Evolutionary conservation across 2,329 filamentous ascomycete species (phyloP).

Genomic region (Apiospora koreana): DNA sequence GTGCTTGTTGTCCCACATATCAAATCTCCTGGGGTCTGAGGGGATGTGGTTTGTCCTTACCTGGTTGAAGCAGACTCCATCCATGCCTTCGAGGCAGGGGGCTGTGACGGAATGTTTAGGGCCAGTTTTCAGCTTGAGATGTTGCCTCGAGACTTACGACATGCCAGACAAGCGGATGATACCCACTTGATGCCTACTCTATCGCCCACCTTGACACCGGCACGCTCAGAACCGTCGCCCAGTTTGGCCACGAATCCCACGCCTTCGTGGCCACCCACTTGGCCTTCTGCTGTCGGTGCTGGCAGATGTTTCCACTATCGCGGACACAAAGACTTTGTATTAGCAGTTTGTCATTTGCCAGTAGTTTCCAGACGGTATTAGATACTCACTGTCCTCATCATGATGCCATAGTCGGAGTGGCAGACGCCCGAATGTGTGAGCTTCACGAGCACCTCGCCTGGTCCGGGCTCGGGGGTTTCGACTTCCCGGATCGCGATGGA

Average conservation of each 20-base stretch:
- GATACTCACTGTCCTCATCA: conserved; percentile 10
- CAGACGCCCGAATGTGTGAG: conserved; percentile 15
- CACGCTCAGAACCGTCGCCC: conserved; percentile 53
- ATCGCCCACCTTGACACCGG: conserved; percentile 64
- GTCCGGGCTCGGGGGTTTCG: conserved; percentile 10
- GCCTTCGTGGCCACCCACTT: conserved; percentile 71
- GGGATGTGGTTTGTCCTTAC: background rate
- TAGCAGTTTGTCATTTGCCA: background rate
- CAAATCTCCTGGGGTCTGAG: no score
- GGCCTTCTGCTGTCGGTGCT: conserved; percentile 57
- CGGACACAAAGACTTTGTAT: background rate
- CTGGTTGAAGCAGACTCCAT: conserved; percentile 61
- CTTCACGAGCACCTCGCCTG: conserved; percentile 13
- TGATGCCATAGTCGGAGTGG: conserved; percentile 17
- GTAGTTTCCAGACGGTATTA: background rate
- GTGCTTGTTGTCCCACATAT: background rate
- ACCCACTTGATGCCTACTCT: conserved; percentile 73
- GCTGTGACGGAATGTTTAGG: conserved; percentile 38
- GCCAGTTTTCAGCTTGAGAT: background rate
- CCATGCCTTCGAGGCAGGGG: conserved; percentile 55
- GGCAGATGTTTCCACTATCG: conserved; percentile 51
- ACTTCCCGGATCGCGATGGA: conserved; percentile 6
- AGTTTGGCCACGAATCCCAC: conserved; percentile 66
- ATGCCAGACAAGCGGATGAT: conserved; percentile 55
- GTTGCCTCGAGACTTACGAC: conserved; percentile 37